These are phyloP conservation scores for Panicum miliaceum DNA, from an alignment of 176 grass and related monocot species.

Conservation along the genomic window DNA sequence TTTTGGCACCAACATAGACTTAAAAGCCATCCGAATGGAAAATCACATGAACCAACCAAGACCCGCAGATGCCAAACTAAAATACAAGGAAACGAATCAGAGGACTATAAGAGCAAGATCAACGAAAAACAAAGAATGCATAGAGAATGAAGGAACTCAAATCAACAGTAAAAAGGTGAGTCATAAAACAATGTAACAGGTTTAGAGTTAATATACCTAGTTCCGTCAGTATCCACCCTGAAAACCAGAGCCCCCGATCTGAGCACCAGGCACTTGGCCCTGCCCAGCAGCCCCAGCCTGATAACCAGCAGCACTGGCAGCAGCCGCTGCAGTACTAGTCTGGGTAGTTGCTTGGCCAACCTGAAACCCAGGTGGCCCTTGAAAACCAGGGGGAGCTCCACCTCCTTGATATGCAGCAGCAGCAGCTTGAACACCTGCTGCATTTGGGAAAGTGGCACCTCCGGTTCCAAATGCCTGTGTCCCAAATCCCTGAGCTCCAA, in stretches of 20 bases:
- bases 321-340: constrained; percentile 36
- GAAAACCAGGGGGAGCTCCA: constrained; percentile 71
- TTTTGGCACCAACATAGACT: constrained; percentile 73
- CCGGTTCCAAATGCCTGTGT: constrained; percentile 59
- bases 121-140: constrained; percentile 35
- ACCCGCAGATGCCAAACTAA: constrained; percentile 79
- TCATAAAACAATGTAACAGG: constrained; percentile 43
- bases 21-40: constrained; percentile 87
- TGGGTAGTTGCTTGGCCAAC: constrained; percentile 71
- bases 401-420: constrained; percentile 57
- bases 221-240: constrained; percentile 74
- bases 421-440: constrained; percentile 61
- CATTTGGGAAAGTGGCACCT: constrained; percentile 53
- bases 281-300: constrained; percentile 64
- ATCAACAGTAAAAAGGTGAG: constrained; percentile 5
- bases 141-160: constrained; percentile 40
- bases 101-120: constrained; percentile 47
- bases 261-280: constrained; percentile 61
- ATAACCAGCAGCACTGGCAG: constrained; percentile 62
- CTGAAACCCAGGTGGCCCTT: constrained; percentile 90
- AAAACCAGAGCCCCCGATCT: constrained; percentile 54
- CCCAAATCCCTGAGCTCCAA: constrained; percentile 68
- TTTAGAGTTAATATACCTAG: constrained; percentile 71
- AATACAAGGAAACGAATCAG: constrained; percentile 63
- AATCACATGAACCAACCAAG: constrained; percentile 82